Base-by-base conservation (phyloP, 768 basidiomycete genomes). In the Mycena amicta region DNA sequence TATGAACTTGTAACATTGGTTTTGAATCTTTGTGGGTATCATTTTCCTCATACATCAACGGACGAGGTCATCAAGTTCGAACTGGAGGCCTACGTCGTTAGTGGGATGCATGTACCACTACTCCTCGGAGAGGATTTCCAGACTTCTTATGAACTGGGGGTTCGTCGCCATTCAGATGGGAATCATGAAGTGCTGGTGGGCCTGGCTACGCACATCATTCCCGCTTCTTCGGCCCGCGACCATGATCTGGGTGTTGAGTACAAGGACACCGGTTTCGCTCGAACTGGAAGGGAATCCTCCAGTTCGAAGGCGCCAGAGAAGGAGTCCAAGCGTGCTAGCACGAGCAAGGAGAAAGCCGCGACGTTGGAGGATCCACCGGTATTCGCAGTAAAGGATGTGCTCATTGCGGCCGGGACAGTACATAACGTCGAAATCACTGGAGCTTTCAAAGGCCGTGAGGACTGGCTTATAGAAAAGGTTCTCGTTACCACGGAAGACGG, bases 51-150 rank as follows among this genome's bases (percentile, higher is more conserved):
- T n/a, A n/a, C n/a, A n/a, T n/a, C n/a, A n/a, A n/a, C n/a, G n/a
- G 33, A 37, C 33, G 27, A 27, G 5, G 50, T 31, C 6, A 5
- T 68, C 2, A 16, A 25, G 6, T 58, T 66, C 39, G 29, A 47
- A 11, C 37, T 51, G 5, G 69, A 70, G n/a, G 59, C 64, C 2
- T 69, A 67, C 33, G 68, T 69, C 3, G 66, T 69, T 0, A 43
- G 61, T 15, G 60, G 52, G 2, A 71, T 71, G 70, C 53, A 55
- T 1, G 67, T 67, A 1, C 70, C 41, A 67, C 68, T 51, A 70
- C 66, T 53, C 65, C 65, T n/a, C n/a, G n/a, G n/a, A n/a, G n/a
- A n/a, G n/a, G n/a, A n/a, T n/a, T n/a, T n/a, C n/a, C n/a, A n/a
- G 16, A 27, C 33, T 3, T 40, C 28, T 2, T 68, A 70, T 50